Evolutionary conservation across 1,284 basidiomycete species (phyloP).

Genomic region (Serendipita sp.): DNA sequence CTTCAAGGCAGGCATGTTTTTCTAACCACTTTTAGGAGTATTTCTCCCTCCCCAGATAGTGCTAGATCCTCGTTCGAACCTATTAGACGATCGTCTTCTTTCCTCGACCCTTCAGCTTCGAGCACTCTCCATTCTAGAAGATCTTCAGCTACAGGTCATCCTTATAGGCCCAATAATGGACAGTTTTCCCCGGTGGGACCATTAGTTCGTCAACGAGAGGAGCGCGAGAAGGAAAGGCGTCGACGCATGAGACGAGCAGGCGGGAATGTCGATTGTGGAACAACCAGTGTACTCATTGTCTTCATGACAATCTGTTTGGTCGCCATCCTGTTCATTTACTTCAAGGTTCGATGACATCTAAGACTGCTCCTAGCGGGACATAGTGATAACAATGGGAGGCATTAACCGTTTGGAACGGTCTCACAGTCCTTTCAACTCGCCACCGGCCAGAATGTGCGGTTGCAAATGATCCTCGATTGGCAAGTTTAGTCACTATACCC

Average conservation of each 20-base stretch:
- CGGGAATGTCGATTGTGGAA: background rate
- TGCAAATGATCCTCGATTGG: too few relatives aligned
- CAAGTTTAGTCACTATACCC: too few relatives aligned
- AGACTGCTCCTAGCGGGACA: too few relatives aligned
- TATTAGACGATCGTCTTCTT: background rate
- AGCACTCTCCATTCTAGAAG: background rate
- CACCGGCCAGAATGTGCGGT: too few relatives aligned
- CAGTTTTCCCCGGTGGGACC: background rate
- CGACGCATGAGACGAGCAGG: background rate
- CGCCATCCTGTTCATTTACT: background rate
- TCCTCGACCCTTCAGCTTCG: background rate
- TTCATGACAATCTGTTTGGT: conserved; percentile 4
- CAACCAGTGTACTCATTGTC: background rate
- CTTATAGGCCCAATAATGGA: background rate
- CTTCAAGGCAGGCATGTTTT: background rate
- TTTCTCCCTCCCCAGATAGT: background rate
- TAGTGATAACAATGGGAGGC: too few relatives aligned
- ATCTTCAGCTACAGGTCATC: background rate
- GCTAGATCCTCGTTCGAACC: background rate
- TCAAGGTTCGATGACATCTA: background rate
- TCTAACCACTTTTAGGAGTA: background rate
- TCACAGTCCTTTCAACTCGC: too few relatives aligned
- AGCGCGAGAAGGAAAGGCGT: background rate
- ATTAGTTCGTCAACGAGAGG: background rate
- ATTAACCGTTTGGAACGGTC: too few relatives aligned